Base-by-base conservation (phyloP, 2,329 filamentous ascomycete species). In the Colletotrichum echinochloae region DNA sequence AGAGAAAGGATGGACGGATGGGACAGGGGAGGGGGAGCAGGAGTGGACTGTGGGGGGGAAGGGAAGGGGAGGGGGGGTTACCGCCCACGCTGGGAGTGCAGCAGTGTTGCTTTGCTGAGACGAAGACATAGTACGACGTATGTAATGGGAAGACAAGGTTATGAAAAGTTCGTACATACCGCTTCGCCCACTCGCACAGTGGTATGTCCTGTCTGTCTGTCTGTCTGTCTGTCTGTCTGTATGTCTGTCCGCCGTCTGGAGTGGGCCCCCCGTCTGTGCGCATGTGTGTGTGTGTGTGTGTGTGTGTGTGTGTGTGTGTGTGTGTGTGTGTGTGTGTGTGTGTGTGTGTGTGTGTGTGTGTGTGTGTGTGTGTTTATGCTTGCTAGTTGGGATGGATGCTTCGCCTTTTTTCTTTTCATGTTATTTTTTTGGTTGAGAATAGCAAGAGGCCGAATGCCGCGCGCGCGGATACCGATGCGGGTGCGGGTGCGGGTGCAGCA, bases 71-170 rank as follows among this genome's bases (percentile, higher is more conserved):
- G 49, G 41, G 55, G 55, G 57, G 65, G 60, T 60, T 60, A 52
- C 62, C 55, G 66, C 56, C 55, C 66, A 62, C 66, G 66, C 66
- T 69, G 46, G 61, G 60, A 57, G 55, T 35, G 65, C 39, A 63
- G 65, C 65, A 63, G 52, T 33, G 30, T 3, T 41, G 39, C 18
- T 44, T 20, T n/a, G 41, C 18, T 41, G 39, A n/a, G 41, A n/a
- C 20, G 5, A n/a, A n/a, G 20, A 20, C 12, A n/a, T 14, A 46
- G 8, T 46, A 4, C 41, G n/a, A n/a, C n/a, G n/a, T n/a, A n/a
- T n/a, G 12, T 18, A 5, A 16, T 18, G 39, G 39, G 60, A 56
- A 37, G 28, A 39, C 59, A 61, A 59, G 56, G 46, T 61, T 54
- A 14, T 37, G 46, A 33, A 39, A 39, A 51, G n/a, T 61, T 16